Conservation (phyloP, 78 protist genomes). For the Dictyostelium firmibasis region DNA sequence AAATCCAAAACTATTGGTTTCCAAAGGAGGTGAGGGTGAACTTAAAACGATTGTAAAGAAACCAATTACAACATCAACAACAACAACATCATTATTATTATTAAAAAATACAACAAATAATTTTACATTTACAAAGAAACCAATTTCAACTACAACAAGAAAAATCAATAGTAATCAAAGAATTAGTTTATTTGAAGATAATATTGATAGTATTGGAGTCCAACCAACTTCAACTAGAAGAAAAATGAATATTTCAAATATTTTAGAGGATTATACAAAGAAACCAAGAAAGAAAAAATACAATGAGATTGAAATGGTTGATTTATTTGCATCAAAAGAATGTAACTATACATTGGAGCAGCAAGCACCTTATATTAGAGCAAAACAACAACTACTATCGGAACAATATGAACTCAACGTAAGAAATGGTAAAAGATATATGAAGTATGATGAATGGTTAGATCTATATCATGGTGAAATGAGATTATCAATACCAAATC, state of each 20-base stretch:
- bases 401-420: neutral
- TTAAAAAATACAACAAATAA: no score
- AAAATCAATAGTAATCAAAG: neutral
- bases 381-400: neutral
- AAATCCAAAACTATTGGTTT: no score
- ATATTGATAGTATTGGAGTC: neutral
- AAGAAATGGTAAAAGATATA: neutral
- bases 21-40: no score
- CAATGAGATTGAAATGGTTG: neutral
- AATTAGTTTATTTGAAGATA: neutral
- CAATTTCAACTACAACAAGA: neutral
- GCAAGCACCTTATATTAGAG: neutral
- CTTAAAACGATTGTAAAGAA: no score
- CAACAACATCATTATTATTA: neutral
- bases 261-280: neutral
- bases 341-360: neutral
- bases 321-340: constrained; percentile 7
- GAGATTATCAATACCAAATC: neutral
- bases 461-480: neutral
- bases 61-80: neutral
- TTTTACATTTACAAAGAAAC: neutral
- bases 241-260: neutral
- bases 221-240: neutral
- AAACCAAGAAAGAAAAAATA: neutral
- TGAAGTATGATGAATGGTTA: neutral